Base-by-base conservation (phyloP, 257 asterid species). In the Eucommia ulmoides region DNA sequence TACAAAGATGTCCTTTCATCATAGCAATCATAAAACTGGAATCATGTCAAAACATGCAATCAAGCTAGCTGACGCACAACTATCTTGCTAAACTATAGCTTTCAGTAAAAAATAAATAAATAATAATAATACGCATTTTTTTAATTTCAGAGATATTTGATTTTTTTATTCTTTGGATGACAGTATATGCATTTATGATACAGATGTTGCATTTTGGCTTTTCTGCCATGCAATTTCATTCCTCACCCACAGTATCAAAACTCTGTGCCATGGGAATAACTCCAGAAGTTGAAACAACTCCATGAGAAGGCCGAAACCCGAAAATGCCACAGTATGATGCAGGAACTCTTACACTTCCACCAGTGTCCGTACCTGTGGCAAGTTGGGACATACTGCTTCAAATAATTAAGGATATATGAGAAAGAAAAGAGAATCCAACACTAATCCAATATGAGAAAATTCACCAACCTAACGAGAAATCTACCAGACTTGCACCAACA, bases 261-360 rank as follows among this genome's bases (percentile, higher is more conserved):
- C 93, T 88, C 72, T 84, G 94, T 17, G 97, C 83, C 97, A 88
- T 81, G 10, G 97, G 97, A 51, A 52, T 71, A 19, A 84, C 81
- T 58, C 93, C 85, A 22, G 62, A 33, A 2, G 83, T 67, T 11
- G 95, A 74, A 53, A 84, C 70, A 63, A 66, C 51, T 58, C 89
- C 97, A 72, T 82, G 94, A 55, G 95, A 88, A 24, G 97, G 97
- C 1, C 95, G 84, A 55, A 84, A 73, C 22, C 97, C 97, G 16
- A 67, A 75, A 56, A 84, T 81, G 24, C 89, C 93, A 22, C 97
- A 88, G 53, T 82, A 88, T 4, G 97, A 77, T 18, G 94, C 85
- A 24, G 97, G 97, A 58, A 82, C 93, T 72, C 97, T 70, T 44
- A 84, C 77, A 61, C 97, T 88, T 56, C 97, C 95, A 21, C 97